Conservation (phyloP, 2,329 filamentous ascomycete species). For the Colletotrichum sp. region DNA sequence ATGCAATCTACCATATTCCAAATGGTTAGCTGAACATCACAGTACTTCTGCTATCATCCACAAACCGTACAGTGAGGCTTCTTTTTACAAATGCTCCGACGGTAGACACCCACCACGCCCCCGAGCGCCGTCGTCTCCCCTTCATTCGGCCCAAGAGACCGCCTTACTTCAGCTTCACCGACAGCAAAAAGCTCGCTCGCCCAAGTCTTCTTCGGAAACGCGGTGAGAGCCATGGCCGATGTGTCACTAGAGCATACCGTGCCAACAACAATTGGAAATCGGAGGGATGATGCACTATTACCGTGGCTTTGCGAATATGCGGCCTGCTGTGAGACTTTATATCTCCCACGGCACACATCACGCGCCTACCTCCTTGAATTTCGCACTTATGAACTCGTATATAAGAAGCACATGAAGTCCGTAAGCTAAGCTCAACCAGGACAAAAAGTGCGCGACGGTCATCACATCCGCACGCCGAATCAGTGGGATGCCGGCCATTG, state of each 20-base stretch:
- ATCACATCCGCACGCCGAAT: too few species aligned
- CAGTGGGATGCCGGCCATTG: too few species aligned
- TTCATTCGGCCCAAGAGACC: rapidly evolving
- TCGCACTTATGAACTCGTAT: too few species aligned
- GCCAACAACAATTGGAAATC: rapidly evolving
- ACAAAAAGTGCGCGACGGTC: too few species aligned
- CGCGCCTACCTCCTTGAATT: not conserved
- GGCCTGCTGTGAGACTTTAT: not conserved
- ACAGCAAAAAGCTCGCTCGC: not conserved
- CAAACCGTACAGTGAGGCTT: too few species aligned
- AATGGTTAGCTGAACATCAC: too few species aligned
- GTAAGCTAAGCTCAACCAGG: too few species aligned
- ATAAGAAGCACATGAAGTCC: too few species aligned
- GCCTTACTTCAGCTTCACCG: not conserved
- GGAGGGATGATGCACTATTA: rapidly evolving
- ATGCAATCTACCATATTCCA: rapidly evolving
- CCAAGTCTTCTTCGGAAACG: not conserved
- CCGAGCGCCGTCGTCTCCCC: rapidly evolving
- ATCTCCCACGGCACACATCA: not conserved
- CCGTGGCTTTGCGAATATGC: not conserved
- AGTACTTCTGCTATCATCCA: too few species aligned
- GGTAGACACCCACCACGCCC: rapidly evolving
- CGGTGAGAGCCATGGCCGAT: rapidly evolving
- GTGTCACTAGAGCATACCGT: not conserved
- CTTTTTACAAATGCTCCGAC: not conserved